Evolutionary conservation across 2,329 filamentous ascomycete genomes (phyloP).

Genomic region (Talaromyces sp.): DNA sequence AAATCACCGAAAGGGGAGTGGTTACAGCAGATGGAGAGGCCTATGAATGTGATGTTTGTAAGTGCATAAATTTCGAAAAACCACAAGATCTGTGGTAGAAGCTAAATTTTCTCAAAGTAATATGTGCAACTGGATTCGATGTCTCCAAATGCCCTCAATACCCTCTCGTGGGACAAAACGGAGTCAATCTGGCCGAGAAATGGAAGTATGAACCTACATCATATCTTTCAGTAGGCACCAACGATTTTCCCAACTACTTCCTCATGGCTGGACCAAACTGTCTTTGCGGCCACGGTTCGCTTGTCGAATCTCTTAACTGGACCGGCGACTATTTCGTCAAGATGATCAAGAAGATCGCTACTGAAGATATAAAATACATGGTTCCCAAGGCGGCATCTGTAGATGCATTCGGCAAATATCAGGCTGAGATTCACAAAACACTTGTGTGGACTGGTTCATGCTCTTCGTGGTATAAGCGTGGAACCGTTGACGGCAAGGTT

Average conservation of each 20-base stretch:
- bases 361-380: conserved; percentile 35
- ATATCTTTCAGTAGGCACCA: conserved; percentile 46
- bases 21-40: conserved; percentile 21
- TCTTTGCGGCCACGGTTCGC: conserved; percentile 29
- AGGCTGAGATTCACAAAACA: conserved; percentile 32
- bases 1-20: conserved; percentile 35
- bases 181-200: conserved; percentile 42
- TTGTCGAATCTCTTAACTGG: conserved; percentile 25
- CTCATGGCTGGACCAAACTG: conserved; percentile 28
- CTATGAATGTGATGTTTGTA: conserved; percentile 19
- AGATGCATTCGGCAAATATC: conserved; percentile 33
- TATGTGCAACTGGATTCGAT: conserved; percentile 44
- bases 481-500: conserved; percentile 23
- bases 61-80: background rate
- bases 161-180: conserved; percentile 37
- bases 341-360: conserved; percentile 31
- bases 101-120: conserved; percentile 10
- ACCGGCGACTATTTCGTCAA: conserved; percentile 31
- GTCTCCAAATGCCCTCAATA: conserved; percentile 42
- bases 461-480: conserved; percentile 37
- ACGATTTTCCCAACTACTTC: conserved; percentile 48
- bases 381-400: conserved; percentile 36
- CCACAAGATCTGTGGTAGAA: background rate
- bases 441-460: conserved; percentile 36
- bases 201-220: conserved; percentile 41